Evolutionary conservation across 2,329 filamentous ascomycete species (phyloP).

Genomic region (Alternaria conjuncta): DNA sequence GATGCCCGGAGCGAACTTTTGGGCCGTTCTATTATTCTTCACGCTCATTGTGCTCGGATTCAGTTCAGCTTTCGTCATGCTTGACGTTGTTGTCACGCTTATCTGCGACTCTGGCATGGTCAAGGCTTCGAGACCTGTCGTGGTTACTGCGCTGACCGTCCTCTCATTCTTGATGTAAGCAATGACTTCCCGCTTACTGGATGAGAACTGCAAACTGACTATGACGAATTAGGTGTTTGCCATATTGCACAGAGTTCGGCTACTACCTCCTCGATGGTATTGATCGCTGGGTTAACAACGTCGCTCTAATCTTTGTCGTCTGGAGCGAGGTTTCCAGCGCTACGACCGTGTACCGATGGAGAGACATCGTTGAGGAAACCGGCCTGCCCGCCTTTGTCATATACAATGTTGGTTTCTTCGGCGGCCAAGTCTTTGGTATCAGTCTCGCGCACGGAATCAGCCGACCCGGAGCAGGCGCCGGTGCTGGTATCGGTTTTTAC

Average conservation of each 20-base stretch:
- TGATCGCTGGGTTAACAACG: slow-evolving; percentile 64
- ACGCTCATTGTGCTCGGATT: slow-evolving; percentile 65
- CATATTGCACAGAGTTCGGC: slow-evolving; percentile 65
- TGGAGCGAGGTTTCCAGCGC: slow-evolving; percentile 60
- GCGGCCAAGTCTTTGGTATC: slow-evolving; percentile 60
- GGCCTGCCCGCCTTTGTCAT: slow-evolving; percentile 53
- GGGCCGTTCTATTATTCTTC: slow-evolving; percentile 65
- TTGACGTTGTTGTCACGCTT: slow-evolving; percentile 63
- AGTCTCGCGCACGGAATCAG: slow-evolving; percentile 56
- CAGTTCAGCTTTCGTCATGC: slow-evolving; percentile 65
- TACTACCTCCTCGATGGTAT: slow-evolving; percentile 63
- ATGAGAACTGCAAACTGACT: not conserved
- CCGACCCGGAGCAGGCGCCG: slow-evolving; percentile 55
- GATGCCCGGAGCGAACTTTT: slow-evolving; percentile 65
- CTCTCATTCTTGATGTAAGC: slow-evolving; percentile 59
- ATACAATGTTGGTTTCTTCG: slow-evolving; percentile 62
- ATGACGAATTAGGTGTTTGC: slow-evolving; percentile 49
- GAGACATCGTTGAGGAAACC: slow-evolving; percentile 54
- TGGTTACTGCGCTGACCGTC: slow-evolving; percentile 59
- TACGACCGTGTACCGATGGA: slow-evolving; percentile 62
- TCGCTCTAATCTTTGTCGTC: slow-evolving; percentile 62
- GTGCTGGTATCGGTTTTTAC: slow-evolving; percentile 61
- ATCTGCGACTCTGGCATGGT: slow-evolving; percentile 59
- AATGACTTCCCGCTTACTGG: no score
- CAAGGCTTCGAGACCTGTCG: slow-evolving; percentile 54